Evolutionary conservation across 2,329 filamentous ascomycete genomes (phyloP), one percentile per base, ranked within the genome.

Genomic region (Ophiostoma sp.): DNA sequence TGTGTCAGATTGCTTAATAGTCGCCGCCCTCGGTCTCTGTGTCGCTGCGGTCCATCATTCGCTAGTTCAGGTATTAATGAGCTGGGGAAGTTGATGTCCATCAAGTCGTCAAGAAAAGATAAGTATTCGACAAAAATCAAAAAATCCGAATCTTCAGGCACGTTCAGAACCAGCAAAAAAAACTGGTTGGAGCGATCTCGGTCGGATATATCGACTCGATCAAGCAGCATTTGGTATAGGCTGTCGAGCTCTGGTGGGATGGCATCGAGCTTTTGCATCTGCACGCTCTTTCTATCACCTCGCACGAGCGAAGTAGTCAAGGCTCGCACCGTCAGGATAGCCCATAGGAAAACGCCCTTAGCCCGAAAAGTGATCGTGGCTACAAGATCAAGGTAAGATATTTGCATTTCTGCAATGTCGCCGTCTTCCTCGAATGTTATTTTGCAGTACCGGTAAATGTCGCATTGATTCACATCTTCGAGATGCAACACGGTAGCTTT

Each of bases 361-460:
- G 55, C 55, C 4, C 55, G 55, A 5, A 1, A 0, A 40, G 55
- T 60, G 27, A 60, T 60, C 55, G 36, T 5, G 11, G 4, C 5
- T 27, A 60, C n/a, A 18, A 60, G 27, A 5, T 60, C 11, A 1
- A 14, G 1, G 27, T 60, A 60, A 14, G 9, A 36, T 6, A 60
- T 36, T 7, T 16, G 55, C 55, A 60, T 60, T 4, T 16, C 55
- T 36, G 3, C 3, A 18, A 60, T 60, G 27, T 60, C 55, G 11
- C 8, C 27, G 18, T 60, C 55, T 16, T 40, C 27, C 27, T 60
- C 55, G 14, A 60, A 60, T 9, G 55, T 11, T 2, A 38, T 38
- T 60, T 40, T 60, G 55, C 55, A 60, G 27, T 40, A 12, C 4
- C 55, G 55, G 55, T 60, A 60, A 27, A 60, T 38, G 55, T 60